phyloP scores from a whole-genome alignment of 1,139 yeast species.

The Sugiyamaella castrensis region DNA sequence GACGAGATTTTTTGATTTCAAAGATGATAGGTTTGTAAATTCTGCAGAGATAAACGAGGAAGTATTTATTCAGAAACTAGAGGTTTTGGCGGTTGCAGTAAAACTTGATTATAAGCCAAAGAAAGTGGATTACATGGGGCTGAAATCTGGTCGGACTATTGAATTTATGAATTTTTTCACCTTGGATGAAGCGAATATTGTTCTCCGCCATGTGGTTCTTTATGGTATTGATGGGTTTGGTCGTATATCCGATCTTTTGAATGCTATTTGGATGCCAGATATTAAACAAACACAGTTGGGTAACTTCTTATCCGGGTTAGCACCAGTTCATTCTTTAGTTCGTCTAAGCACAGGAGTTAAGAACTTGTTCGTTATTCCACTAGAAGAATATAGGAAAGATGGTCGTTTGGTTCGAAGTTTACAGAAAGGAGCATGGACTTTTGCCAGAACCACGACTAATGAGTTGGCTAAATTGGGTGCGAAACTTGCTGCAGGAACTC shows the following conservation, averaged over 20 bases:
- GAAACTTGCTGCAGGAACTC: slow-evolving; percentile 86
- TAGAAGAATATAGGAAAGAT: slow-evolving; percentile 69
- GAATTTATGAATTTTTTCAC: slow-evolving; percentile 87
- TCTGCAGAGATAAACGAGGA: slow-evolving; percentile 49
- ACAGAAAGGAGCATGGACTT: slow-evolving; percentile 73
- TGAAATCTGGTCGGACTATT: slow-evolving; percentile 79
- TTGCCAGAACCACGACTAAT: slow-evolving; percentile 75
- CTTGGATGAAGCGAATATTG: slow-evolving; percentile 77
- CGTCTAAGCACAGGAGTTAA: slow-evolving; percentile 76
- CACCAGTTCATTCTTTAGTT: slow-evolving; percentile 75
- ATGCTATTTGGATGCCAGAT: slow-evolving; percentile 81
- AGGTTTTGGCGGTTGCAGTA: slow-evolving; percentile 58
- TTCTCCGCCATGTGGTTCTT: slow-evolving; percentile 56
- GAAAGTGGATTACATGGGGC: slow-evolving; percentile 75
- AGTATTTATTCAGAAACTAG: slow-evolving; percentile 65
- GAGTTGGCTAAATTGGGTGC: slow-evolving; percentile 82
- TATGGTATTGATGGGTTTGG: slow-evolving; percentile 78
- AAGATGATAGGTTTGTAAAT: slow-evolving; percentile 59
- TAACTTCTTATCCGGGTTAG: slow-evolving; percentile 77
- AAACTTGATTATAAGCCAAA: slow-evolving; percentile 91
- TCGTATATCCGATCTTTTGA: slow-evolving; percentile 53
- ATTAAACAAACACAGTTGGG: slow-evolving; percentile 73
- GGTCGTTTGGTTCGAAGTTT: slow-evolving; percentile 67
- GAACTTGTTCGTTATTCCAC: slow-evolving; percentile 69
- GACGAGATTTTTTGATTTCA: slow-evolving; percentile 75